Evolutionary conservation across 2,329 filamentous ascomycete genomes (phyloP), one percentile per base, ranked within the genome.

Genomic region (Hypocreales sp.): DNA sequence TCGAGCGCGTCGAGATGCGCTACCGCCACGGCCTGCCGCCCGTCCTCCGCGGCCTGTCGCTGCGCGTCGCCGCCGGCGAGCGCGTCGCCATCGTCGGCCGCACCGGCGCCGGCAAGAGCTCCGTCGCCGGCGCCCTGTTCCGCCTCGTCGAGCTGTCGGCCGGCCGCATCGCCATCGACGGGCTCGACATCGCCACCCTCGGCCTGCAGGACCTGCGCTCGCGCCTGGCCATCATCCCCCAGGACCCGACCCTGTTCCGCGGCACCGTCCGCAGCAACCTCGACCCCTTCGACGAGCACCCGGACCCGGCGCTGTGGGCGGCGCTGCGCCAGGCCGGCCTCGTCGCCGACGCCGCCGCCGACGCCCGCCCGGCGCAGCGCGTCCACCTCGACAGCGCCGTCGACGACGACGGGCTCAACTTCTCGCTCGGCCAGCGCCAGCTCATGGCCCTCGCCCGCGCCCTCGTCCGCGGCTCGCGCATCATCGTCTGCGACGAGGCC

Each of bases 401-500:
- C 3, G 84, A 94, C 41, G 90, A 95, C 47, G 87, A 94, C 55
- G 90, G 90, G 0, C 66, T 93, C 34, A 95, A 95, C 54, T 94
- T 93, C 60, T 92, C 83, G 0, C 74, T 95, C 8, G 87, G 87
- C 6, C 87, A 95, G 56, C 73, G 90, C 4, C 90, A 95, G 53
- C 70, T 95, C 26, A 92, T 95, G 79, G 90, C 90, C 1, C 65
- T 98, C 1, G 86, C 86, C 0, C 75, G 90, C 1, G 90, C 90
- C 0, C 69, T 98, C 3, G 87, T 95, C 5, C 75, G 87, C 20
- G 73, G 77, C 23, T 79, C 77, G 1, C 82, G 79, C 40, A 94
- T 95, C 53, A 94, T 95, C 41, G 77, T 98, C 26, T 94, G 87
- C 52, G 90, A 98, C 58, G 90, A 98, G 53, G 90, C 90, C 1